Evolutionary conservation across 116 monocot genomes (phyloP), one percentile per base, ranked within the genome.

Genomic region (Papilionanthe hybrid): DNA sequence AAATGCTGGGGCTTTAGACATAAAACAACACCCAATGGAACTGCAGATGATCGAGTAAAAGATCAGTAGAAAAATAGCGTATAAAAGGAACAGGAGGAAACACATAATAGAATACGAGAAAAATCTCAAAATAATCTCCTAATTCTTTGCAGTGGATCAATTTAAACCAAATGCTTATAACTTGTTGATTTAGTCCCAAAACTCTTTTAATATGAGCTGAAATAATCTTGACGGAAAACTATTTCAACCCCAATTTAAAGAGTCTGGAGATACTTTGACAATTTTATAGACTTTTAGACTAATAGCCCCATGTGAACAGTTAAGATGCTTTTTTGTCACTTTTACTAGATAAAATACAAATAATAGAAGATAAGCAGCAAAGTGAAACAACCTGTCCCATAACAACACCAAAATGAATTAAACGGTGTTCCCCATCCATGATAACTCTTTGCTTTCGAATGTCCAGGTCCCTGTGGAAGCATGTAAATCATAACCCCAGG

Each of bases 401-500:
- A 99, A 83, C 98, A 99, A 78, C 98, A 99, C 98, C 98, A 99
- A 79, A 99, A 99, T 11, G 90, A 90, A 71, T 93, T 69, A 79
- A 87, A 94, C 27, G 82, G 76, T 82, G 88, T 91, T 86, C 98
- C 98, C 98, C 98, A 99, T 20, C 87, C 85, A 85, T 99, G 98
- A 66, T 87, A 90, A 58, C 86, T 90, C 11, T 42, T 79, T 78
- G 93, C 91, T 48, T 99, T 99, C 19, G 98, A 94, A 23, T 84
- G 84, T 30, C 98, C 98, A 83, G 82, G 89, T 4, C 91, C 90
- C 41, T 80, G 88, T 5, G 98, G 95, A 86, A 99, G 98, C 95
- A 99, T 94, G 79, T 99, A 99, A 73, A 99, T 94, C 98, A 99
- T 94, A 12, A 94, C 81, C 71, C 98, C 98, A 60, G 98, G 98